A percentile compares a stretch with the other conserved stretches of the same genome.
phyloP scores from a whole-genome alignment of 805 yeast species.

The Sugiyamaella valdiviana region DNA sequence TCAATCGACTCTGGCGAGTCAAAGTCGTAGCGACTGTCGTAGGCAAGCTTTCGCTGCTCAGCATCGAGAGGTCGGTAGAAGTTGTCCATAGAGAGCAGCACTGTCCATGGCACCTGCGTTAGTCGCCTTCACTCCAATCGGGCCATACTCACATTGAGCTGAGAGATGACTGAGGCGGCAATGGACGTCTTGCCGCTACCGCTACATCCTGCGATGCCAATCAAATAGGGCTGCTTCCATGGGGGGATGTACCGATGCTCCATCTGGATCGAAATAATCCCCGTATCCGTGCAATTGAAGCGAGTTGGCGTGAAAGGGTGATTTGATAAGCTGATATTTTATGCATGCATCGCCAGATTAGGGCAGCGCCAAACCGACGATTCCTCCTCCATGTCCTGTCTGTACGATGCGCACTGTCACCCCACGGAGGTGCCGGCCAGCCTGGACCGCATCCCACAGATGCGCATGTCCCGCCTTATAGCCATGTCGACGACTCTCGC shows the following conservation, averaged over 20 bases:
- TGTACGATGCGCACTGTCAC: constrained; percentile 38
- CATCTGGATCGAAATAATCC: background rate
- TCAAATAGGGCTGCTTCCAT: constrained; percentile 82
- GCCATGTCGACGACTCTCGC: constrained; percentile 34
- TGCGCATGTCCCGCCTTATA: constrained; percentile 22
- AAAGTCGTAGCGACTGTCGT: constrained; percentile 67
- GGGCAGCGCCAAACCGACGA: background rate
- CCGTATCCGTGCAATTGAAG: no score
- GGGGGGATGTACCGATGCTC: constrained; percentile 57
- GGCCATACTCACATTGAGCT: constrained; percentile 34
- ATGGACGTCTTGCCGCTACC: constrained; percentile 95
- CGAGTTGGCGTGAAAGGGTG: no score
- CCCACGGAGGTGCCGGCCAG: constrained; percentile 31
- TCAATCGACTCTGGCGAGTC: constrained; percentile 86
- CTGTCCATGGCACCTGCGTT: constrained; percentile 74
- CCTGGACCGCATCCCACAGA: constrained; percentile 15
- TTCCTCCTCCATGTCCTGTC: background rate
- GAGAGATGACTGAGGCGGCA: constrained; percentile 72
- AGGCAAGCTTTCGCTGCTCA: constrained; percentile 60
- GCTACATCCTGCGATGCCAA: constrained; percentile 79
- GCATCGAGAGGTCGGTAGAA: constrained; percentile 70
- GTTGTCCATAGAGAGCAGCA: constrained; percentile 81
- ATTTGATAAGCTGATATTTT: background rate
- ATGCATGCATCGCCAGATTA: background rate
- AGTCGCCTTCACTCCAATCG: constrained; percentile 34